Percentiles rank a stretch among this genome's conserved stretches.
These are phyloP conservation scores for Parathielavia appendiculata DNA, from an alignment of 495 filamentous ascomycete genomes.

Conservation along the genomic window DNA sequence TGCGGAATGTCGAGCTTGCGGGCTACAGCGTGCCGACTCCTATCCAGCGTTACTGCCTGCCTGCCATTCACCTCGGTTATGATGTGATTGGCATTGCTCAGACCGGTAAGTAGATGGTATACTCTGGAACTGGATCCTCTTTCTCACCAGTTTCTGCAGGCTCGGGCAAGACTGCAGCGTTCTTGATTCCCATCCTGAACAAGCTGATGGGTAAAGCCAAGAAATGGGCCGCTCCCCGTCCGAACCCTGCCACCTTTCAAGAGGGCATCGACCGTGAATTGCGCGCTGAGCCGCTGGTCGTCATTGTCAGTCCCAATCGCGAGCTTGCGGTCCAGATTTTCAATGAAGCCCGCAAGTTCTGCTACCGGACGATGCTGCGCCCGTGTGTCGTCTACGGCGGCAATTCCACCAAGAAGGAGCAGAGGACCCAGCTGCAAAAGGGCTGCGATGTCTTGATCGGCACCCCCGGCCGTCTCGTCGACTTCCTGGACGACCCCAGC, in stretches of 20 bases:
- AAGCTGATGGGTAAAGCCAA: conserved; percentile 91
- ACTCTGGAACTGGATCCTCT: not conserved
- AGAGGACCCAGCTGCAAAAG: conserved; percentile 58
- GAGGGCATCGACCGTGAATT: conserved; percentile 45
- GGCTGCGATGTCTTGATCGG: conserved; percentile 89
- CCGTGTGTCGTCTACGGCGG: conserved; percentile 91
- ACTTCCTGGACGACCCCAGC: conserved; percentile 68
- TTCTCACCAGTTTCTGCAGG: conserved; percentile 46
- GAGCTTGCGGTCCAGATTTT: conserved; percentile 93
- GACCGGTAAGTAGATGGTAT: conserved; percentile 60
- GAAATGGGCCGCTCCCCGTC: conserved; percentile 71
- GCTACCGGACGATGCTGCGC: conserved; percentile 89
- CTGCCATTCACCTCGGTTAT: conserved; percentile 62
- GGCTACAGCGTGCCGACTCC: conserved; percentile 65
- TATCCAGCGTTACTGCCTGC: conserved; percentile 79
- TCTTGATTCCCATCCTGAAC: conserved; percentile 81
- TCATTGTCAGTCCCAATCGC: conserved; percentile 80
- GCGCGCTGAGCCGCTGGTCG: conserved; percentile 76
- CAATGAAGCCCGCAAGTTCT: conserved; percentile 83
- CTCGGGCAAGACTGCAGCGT: conserved; percentile 93
- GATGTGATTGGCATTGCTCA: conserved; percentile 87
- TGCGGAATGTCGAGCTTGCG: conserved; percentile 67
- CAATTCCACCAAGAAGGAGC: conserved; percentile 59
- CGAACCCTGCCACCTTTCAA: conserved; percentile 44
- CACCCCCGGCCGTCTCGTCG: conserved; percentile 77